These are phyloP conservation scores for Friedmanniomyces simplex DNA, from an alignment of 495 filamentous ascomycete species.

Conservation along the genomic window DNA sequence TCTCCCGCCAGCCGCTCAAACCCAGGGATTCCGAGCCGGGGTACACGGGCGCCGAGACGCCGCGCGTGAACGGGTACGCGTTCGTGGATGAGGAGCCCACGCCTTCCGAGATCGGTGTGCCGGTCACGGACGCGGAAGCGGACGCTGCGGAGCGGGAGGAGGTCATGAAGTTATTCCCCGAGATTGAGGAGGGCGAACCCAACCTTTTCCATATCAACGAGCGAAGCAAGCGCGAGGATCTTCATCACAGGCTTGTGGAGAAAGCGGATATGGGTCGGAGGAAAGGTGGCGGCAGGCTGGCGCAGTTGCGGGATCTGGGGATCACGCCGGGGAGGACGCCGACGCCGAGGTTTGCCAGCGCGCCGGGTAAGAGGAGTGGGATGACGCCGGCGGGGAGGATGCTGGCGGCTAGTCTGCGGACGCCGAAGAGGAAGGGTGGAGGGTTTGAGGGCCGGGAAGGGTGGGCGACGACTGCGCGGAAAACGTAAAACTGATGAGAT, in stretches of 20 bases:
- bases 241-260: constrained; percentile 89
- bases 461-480: too few species aligned
- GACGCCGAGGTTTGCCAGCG: constrained; percentile 61
- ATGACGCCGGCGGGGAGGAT: constrained; percentile 75
- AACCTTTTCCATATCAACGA: constrained; percentile 78
- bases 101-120: constrained; percentile 20
- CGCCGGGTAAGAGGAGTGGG: constrained; percentile 15
- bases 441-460: background rate
- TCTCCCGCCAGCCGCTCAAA: constrained; percentile 57
- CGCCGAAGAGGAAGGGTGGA: constrained; percentile 33
- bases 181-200: constrained; percentile 47
- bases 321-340: constrained; percentile 40
- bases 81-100: constrained; percentile 71
- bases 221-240: constrained; percentile 64
- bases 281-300: constrained; percentile 38
- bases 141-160: constrained; percentile 19
- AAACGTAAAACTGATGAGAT: too few species aligned
- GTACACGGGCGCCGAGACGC: constrained; percentile 60
- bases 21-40: constrained; percentile 55
- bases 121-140: constrained; percentile 16
- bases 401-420: constrained; percentile 48
- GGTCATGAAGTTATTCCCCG: constrained; percentile 29
- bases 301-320: constrained; percentile 25
- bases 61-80: constrained; percentile 80
- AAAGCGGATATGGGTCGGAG: constrained; percentile 51